A percentile compares a stretch with the other conserved stretches of the same genome.
Conservation (phyloP, 495 filamentous ascomycete species). For the Coniosporium apollinis region DNA sequence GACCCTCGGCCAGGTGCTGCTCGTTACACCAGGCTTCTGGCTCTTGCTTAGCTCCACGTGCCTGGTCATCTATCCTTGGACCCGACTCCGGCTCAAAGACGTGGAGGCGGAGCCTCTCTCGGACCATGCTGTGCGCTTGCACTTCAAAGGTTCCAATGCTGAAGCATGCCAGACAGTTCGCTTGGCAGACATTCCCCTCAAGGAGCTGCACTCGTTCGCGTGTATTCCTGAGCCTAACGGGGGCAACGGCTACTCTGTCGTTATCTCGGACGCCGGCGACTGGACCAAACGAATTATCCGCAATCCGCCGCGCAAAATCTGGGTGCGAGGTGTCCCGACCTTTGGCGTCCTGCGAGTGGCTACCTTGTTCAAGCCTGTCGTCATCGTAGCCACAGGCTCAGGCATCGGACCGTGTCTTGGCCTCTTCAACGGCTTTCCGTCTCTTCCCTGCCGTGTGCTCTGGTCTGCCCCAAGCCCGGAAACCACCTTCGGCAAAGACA, state of each 20-base stretch:
- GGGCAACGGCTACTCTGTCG: constrained; percentile 44
- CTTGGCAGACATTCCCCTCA: constrained; percentile 40
- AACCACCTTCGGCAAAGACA: constrained; percentile 35
- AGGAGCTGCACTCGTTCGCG: constrained; percentile 72
- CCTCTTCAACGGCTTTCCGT: constrained; percentile 27
- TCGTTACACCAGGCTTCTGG: constrained; percentile 48
- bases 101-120: constrained; percentile 49
- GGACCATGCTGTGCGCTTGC: constrained; percentile 51
- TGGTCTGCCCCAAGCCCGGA: constrained; percentile 41
- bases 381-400: constrained; percentile 70
- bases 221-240: constrained; percentile 40
- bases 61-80: constrained; percentile 50
- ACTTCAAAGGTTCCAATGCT: constrained; percentile 44
- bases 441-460: constrained; percentile 34
- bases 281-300: constrained; percentile 55
- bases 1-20: constrained; percentile 26
- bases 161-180: constrained; percentile 26
- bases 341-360: constrained; percentile 60
- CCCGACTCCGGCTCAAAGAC: constrained; percentile 40
- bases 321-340: constrained; percentile 36
- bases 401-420: constrained; percentile 59
- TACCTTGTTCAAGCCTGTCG: constrained; percentile 45
- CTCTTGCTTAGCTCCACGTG: constrained; percentile 42
- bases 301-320: constrained; percentile 40
- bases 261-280: constrained; percentile 71